Evolutionary conservation across 2,329 filamentous ascomycete species (phyloP).

Genomic region (Chaetomiaceae sp.): DNA sequence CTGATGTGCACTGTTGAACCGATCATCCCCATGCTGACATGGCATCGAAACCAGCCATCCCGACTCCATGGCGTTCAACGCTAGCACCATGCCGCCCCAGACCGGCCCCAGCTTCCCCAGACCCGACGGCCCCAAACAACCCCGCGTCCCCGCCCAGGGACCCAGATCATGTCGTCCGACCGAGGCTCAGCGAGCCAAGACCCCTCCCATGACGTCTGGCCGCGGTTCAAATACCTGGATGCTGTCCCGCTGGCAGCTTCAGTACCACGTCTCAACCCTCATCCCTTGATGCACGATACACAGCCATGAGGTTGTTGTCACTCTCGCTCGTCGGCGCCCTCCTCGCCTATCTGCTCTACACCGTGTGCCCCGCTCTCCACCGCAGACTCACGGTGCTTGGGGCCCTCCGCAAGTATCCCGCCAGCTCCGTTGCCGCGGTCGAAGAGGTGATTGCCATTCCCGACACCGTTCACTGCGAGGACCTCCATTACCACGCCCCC

Average conservation of each 20-base stretch:
- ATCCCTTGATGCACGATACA: background rate
- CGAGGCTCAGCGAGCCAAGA: background rate
- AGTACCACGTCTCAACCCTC: background rate
- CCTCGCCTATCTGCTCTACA: slow-evolving; percentile 20
- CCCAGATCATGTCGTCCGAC: background rate
- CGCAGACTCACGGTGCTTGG: slow-evolving; percentile 19
- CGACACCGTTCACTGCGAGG: slow-evolving; percentile 55
- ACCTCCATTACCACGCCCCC: slow-evolving; percentile 50
- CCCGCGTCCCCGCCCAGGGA: no score
- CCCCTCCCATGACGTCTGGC: background rate
- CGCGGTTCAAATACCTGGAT: background rate
- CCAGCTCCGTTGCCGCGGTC: slow-evolving; percentile 1
- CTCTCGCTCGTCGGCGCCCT: slow-evolving; percentile 21
- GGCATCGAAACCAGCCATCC: no score
- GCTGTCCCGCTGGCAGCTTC: background rate
- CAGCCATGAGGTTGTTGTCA: slow-evolving; percentile 17
- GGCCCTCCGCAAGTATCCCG: slow-evolving; percentile 17
- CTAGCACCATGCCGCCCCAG: background rate
- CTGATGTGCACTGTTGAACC: no score
- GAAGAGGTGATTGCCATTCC: slow-evolving; percentile 41
- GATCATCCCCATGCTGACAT: no score
- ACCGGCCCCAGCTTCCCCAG: no score
- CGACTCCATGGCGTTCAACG: no score
- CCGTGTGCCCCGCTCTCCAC: slow-evolving; percentile 8
- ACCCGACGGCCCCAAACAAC: no score